Evolutionary conservation across 2,329 filamentous ascomycete species (phyloP), one percentile per base, ranked within the genome.

Genomic region (Calonectria pteridis): DNA sequence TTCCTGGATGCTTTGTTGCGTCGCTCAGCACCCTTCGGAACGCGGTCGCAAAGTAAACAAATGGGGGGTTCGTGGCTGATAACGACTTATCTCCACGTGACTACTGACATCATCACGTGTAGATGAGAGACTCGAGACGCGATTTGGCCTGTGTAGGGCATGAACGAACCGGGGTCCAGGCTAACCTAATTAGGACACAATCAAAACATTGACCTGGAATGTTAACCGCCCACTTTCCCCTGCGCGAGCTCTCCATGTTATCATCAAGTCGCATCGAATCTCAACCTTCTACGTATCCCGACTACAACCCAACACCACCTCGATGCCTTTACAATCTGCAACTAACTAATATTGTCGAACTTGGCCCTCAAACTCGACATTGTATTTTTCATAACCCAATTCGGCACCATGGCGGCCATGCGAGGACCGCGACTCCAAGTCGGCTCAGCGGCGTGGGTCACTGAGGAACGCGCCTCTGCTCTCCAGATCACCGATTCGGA

Each of bases 401-500:
- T 71, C 76, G 74, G 69, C 74, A 81, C 71, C 73, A 86, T 86
- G 84, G 82, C 83, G 78, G 83, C 88, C 71, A 88, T 89, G 86
- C 85, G 88, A 85, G 86, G 87, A 83, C 86, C 91, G 85, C 91
- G 91, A 84, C 84, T 91, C 81, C 90, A 93, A 82, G 92, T 98
- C 78, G 96, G 95, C 84, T 97, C 95, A 74, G 88, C 92, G 80
- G 89, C 93, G 86, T 99, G 97, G 97, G 92, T 98, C 77, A 88
- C 92, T 37, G 93, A 95, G 77, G 97, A 99, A 87, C 91, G 96
- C 79, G 90, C 93, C 53, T 94, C 96, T 81, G 93, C 95, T 18
- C 87, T 92, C 69, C 91, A 94, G 77, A 92, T 98, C 76, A 90
- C 94, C 20, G 89, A 93, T 59, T 91, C 95, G 70, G 97, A 98